These are phyloP conservation scores for sweet orange (Citrus sinensis) DNA, from an alignment of 345 rosid species.

Conservation along the genomic window DNA sequence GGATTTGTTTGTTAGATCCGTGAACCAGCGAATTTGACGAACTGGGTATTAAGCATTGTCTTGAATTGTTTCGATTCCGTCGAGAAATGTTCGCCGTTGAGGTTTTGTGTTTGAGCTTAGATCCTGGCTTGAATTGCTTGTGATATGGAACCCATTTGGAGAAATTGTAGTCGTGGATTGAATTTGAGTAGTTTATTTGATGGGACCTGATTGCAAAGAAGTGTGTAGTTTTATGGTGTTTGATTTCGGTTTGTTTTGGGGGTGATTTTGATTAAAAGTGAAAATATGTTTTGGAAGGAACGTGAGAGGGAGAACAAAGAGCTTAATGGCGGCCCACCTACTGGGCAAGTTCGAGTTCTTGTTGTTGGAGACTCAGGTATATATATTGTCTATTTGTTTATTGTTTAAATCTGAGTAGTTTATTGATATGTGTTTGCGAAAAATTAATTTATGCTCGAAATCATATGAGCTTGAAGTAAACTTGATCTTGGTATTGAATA, in stretches of 20 bases:
- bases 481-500: not conserved
- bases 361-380: constrained; percentile 97
- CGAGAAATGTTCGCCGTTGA: not conserved
- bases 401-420: not conserved
- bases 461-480: not conserved
- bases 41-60: not conserved
- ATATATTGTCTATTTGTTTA: not conserved
- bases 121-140: constrained; percentile 19
- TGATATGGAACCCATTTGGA: constrained; percentile 28
- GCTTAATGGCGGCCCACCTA: constrained; percentile 66
- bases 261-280: constrained; percentile 1
- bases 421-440: not conserved
- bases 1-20: constrained; percentile 1
- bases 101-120: constrained; percentile 17
- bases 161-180: constrained; percentile 10
- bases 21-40: not conserved
- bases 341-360: constrained; percentile 96
- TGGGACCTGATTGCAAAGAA: constrained; percentile 25
- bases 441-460: not conserved
- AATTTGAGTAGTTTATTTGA: constrained; percentile 22
- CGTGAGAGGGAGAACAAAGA: constrained; percentile 87
- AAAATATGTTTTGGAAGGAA: constrained; percentile 84
- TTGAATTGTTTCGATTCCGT: constrained; percentile 5
- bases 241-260: not conserved
- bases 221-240: not conserved